These are phyloP conservation scores for Talaromyces liani DNA, from an alignment of 495 filamentous ascomycete genomes.

Conservation along the genomic window DNA sequence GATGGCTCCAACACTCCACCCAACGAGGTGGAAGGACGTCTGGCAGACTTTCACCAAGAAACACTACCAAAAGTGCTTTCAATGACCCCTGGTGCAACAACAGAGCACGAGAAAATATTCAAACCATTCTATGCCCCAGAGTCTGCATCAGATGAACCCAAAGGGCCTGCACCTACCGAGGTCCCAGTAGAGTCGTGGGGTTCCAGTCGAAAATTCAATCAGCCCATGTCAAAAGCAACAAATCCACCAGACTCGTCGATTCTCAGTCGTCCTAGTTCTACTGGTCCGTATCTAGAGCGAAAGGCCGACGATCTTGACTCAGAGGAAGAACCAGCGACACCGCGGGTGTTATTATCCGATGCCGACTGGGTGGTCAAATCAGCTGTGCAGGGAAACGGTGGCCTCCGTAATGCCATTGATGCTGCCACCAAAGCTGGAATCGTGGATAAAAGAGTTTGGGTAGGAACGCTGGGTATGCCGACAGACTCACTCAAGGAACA, in stretches of 20 bases:
- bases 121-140: conserved; percentile 25
- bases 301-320: conserved; percentile 12
- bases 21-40: conserved; percentile 26
- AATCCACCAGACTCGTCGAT: conserved; percentile 64
- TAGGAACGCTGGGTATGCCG: conserved; percentile 87
- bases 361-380: conserved; percentile 76
- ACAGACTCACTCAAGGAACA: conserved; percentile 68
- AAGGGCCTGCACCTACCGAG: conserved; percentile 23
- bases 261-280: conserved; percentile 52
- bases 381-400: conserved; percentile 85
- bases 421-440: conserved; percentile 60
- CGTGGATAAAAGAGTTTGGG: conserved; percentile 68
- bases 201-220: conserved; percentile 50
- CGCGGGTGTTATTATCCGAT: conserved; percentile 54
- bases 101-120: conserved; percentile 56
- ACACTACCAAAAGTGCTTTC: conserved; percentile 22
- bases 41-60: conserved; percentile 16
- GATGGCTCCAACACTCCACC: conserved; percentile 21
- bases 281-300: conserved; percentile 21
- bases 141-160: conserved; percentile 29
- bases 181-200: conserved; percentile 51
- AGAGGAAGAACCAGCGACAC: conserved; percentile 19
- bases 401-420: conserved; percentile 76
- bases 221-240: conserved; percentile 64
- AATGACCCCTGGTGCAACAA: conserved; percentile 53